Conservation (phyloP, 2,329 filamentous ascomycete genomes). For the Penicillium sp. region DNA sequence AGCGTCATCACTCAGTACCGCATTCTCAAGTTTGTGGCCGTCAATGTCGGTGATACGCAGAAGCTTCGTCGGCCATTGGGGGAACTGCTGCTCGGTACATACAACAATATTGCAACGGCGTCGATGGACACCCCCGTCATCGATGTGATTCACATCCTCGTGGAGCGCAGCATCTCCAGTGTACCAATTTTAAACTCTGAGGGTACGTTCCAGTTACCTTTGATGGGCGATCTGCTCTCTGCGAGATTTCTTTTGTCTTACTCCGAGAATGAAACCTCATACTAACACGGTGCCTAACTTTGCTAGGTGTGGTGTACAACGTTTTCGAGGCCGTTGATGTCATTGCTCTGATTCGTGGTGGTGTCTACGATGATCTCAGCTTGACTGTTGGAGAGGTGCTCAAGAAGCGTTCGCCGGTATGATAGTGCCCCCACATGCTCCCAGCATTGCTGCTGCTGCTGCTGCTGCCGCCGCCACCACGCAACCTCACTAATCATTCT, state of each 20-base stretch:
- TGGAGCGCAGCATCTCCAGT: conserved; percentile 87
- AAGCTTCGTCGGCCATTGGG: conserved; percentile 79
- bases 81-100: conserved; percentile 81
- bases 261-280: not conserved
- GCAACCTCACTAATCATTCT: conserved; percentile 3
- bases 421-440: conserved; percentile 15
- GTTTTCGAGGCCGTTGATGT: conserved; percentile 98
- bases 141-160: conserved; percentile 88
- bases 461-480: not conserved
- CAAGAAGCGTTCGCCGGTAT: conserved; percentile 70
- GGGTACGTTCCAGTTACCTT: conserved; percentile 35
- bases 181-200: conserved; percentile 85
- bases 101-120: conserved; percentile 71
- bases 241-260: not conserved
- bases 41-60: conserved; percentile 86
- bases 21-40: conserved; percentile 96
- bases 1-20: conserved; percentile 97
- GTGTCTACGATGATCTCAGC: conserved; percentile 83
- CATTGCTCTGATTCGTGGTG: conserved; percentile 89
- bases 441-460: too few relatives aligned
- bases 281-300: conserved; percentile 1
- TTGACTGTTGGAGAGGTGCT: conserved; percentile 83
- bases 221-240: not conserved
- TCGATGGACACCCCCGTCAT: conserved; percentile 87
- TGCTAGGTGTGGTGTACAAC: conserved; percentile 67